Evolutionary conservation across 108 stramenopile species (phyloP).

Genomic region (Bacterosira constricta): DNA sequence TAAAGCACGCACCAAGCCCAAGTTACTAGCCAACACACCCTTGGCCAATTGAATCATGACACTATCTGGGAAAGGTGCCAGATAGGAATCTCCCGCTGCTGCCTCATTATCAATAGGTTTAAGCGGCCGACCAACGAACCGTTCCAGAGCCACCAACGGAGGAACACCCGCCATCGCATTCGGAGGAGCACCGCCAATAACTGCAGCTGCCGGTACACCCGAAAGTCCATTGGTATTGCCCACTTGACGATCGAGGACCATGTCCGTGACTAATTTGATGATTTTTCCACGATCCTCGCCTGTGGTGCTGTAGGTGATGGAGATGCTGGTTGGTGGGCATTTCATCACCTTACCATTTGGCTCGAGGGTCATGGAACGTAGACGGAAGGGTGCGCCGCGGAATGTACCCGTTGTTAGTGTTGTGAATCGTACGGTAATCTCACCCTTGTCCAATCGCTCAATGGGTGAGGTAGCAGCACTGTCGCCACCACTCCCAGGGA

Average conservation of each 20-base stretch:
- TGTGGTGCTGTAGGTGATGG: conserved; percentile 47
- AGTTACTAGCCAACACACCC: conserved; percentile 47
- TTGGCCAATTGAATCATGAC: conserved; percentile 72
- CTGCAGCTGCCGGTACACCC: conserved; percentile 57
- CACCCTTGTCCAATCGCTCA: conserved; percentile 3
- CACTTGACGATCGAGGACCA: conserved; percentile 60
- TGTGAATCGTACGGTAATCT: conserved; percentile 55
- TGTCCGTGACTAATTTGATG: conserved; percentile 54
- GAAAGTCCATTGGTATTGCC: conserved; percentile 64
- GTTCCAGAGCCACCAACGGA: conserved; percentile 14
- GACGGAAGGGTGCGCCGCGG: conserved; percentile 39
- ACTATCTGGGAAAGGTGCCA: conserved; percentile 63
- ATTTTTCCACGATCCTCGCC: conserved; percentile 42
- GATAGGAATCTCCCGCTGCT: too few relatives aligned
- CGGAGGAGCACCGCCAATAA: conserved; percentile 36
- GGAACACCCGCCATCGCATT: conserved; percentile 29
- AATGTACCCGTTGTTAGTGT: conserved; percentile 52
- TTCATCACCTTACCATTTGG: conserved; percentile 53
- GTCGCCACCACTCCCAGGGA: background rate
- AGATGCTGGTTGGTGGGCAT: conserved; percentile 61
- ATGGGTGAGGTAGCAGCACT: background rate
- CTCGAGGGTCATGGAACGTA: conserved; percentile 33
- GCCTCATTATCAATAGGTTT: too few relatives aligned
- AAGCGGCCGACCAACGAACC: conserved; percentile 7
- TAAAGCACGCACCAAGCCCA: conserved; percentile 31